A percentile compares a stretch with the other conserved stretches of the same genome.
Conservation (phyloP, 1,284 basidiomycete genomes). For the Gomphus sp. region DNA sequence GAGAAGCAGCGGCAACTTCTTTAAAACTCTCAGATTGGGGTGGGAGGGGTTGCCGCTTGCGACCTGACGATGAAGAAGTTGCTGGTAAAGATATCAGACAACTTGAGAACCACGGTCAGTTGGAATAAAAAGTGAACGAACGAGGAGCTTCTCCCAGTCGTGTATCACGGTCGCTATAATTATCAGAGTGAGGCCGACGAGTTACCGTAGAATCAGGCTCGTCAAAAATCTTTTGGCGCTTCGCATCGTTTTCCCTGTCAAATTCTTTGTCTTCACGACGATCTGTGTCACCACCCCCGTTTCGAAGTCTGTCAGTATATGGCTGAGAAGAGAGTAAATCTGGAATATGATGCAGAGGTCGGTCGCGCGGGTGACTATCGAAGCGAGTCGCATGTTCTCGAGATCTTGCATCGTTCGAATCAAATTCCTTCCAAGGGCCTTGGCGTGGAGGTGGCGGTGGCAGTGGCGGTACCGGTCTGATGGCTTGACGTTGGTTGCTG, state of each 20-base stretch:
- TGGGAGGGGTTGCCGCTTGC: constrained; percentile 26
- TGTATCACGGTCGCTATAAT: constrained; percentile 10
- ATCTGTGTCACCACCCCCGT: constrained; percentile 18
- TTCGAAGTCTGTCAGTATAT: constrained; percentile 19
- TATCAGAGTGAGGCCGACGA: constrained; percentile 10
- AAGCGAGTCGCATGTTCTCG: neutral
- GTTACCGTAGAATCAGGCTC: constrained; percentile 14
- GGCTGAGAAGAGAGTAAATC: constrained; percentile 4
- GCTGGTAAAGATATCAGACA: constrained; percentile 2
- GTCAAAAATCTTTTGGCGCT: constrained; percentile 25
- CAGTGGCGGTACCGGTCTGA: neutral
- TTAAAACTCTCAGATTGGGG: constrained; percentile 27
- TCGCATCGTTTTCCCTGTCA: constrained; percentile 20
- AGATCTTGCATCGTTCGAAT: neutral
- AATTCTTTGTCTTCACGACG: constrained; percentile 1
- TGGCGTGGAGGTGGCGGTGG: neutral
- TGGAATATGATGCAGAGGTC: neutral
- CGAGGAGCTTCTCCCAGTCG: constrained; percentile 9
- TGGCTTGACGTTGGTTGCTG: neutral
- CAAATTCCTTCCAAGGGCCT: neutral
- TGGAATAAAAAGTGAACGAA: constrained; percentile 4
- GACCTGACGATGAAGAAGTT: constrained; percentile 14
- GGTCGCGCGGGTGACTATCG: neutral
- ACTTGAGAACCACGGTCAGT: constrained; percentile 3
- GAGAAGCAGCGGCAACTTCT: constrained; percentile 17